Percentiles rank a stretch among this genome's conserved stretches.
Conservation (phyloP, 2,329 filamentous ascomycete genomes). For the Ophiostoma perfectum region DNA sequence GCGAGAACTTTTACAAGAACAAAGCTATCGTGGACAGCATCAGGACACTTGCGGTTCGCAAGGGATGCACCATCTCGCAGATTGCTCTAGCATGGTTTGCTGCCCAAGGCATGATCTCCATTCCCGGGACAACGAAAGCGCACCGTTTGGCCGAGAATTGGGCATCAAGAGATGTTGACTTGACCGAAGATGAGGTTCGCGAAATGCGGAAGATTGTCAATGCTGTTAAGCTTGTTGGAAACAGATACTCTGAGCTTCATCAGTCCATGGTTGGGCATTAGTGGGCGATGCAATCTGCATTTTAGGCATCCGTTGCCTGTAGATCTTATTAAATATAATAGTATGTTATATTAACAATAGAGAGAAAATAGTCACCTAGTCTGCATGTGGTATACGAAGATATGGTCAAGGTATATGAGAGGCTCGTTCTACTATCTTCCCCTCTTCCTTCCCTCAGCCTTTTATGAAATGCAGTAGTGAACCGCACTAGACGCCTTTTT, state of each 20-base stretch:
- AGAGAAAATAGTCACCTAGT: no score
- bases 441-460: no score
- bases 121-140: neutral
- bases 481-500: no score
- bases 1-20: constrained; percentile 23
- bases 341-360: no score
- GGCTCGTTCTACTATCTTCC: no score
- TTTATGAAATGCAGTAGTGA: no score
- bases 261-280: neutral
- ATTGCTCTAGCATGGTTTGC: constrained; percentile 5
- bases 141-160: neutral
- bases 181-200: neutral
- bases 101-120: neutral
- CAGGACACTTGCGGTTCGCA: constrained; percentile 4
- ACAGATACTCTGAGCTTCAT: neutral
- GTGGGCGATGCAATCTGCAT: no score
- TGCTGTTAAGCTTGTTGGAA: neutral
- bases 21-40: constrained; percentile 22
- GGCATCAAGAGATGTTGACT: neutral
- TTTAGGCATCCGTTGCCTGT: no score
- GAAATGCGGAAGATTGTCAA: constrained; percentile 1
- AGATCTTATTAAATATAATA: no score
- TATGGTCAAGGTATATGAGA: no score
- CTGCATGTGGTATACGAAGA: no score
- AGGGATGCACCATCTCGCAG: constrained; percentile 13